Conservation (phyloP, 164 flowering plant genomes). For the Stephania cephalantha region DNA sequence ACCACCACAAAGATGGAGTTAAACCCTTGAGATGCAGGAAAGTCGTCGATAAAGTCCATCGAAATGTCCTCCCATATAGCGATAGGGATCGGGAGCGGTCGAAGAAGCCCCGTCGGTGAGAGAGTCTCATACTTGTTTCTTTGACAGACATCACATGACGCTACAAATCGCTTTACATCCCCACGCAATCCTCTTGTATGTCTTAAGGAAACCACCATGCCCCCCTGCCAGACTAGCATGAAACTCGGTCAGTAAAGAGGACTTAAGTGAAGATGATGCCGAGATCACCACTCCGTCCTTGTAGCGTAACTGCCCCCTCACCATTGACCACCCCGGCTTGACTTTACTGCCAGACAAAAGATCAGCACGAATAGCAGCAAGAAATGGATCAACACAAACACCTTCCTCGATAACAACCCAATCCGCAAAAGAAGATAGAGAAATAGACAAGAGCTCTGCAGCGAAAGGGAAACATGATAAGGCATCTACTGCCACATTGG, state of each 20-base stretch:
- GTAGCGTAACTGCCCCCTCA: neutral
- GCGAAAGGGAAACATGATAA: neutral
- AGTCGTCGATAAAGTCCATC: constrained; percentile 4
- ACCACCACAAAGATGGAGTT: neutral
- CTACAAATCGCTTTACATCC: neutral
- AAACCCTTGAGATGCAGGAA: neutral
- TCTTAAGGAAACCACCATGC: neutral
- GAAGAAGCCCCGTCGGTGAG: neutral
- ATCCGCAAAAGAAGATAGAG: neutral
- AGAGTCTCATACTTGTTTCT: neutral
- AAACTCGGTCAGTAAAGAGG: neutral
- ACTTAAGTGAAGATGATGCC: neutral
- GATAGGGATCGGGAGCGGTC: neutral
- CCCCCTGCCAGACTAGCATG: neutral
- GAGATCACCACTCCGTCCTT: neutral
- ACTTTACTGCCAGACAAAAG: too few species aligned
- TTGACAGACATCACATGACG: neutral
- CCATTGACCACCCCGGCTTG: too few species aligned
- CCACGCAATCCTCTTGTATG: neutral
- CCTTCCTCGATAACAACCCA: neutral
- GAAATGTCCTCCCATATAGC: neutral
- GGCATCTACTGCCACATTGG: neutral
- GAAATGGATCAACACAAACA: too few species aligned
- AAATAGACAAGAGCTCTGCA: neutral
- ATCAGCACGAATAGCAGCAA: too few species aligned